These are phyloP conservation scores for Dictyostelium firmibasis DNA, from an alignment of 78 protist species.

Conservation along the genomic window DNA sequence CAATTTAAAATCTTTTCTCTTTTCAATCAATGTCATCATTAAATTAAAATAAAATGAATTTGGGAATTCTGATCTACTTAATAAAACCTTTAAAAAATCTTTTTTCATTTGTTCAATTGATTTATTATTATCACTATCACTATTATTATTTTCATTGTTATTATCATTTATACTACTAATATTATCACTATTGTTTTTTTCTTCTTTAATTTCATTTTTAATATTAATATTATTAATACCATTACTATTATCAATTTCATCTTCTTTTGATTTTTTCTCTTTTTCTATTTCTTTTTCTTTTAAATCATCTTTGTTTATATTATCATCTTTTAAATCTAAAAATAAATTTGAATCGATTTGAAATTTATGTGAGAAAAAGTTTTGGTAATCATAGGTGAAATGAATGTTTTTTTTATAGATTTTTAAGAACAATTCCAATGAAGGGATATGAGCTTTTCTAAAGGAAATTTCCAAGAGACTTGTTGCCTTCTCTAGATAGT, in stretches of 20 bases:
- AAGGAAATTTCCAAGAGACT: not conserved
- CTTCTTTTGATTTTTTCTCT: not conserved
- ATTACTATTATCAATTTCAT: too few species aligned
- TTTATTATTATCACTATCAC: not conserved
- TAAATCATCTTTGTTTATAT: not conserved
- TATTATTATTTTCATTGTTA: too few species aligned
- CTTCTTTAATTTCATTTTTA: not conserved
- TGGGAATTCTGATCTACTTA: not conserved
- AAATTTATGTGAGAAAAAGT: not conserved
- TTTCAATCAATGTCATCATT: not conserved
- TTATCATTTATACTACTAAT: too few species aligned
- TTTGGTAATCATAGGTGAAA: not conserved
- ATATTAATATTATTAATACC: too few species aligned
- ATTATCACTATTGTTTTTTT: too few species aligned
- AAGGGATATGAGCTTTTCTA: not conserved
- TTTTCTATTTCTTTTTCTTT: not conserved
- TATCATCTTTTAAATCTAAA: not conserved
- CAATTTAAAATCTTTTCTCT: constrained; percentile 5
- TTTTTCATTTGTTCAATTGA: not conserved
- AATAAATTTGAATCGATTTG: not conserved
- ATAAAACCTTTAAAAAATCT: not conserved
- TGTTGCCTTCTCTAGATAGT: not conserved
- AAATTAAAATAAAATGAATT: not conserved
- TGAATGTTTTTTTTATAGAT: not conserved
- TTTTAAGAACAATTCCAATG: not conserved